A percentile compares a stretch with the other conserved stretches of the same genome.
phyloP scores from a whole-genome alignment of 306 rosid species.

The Acacia confusa region DNA sequence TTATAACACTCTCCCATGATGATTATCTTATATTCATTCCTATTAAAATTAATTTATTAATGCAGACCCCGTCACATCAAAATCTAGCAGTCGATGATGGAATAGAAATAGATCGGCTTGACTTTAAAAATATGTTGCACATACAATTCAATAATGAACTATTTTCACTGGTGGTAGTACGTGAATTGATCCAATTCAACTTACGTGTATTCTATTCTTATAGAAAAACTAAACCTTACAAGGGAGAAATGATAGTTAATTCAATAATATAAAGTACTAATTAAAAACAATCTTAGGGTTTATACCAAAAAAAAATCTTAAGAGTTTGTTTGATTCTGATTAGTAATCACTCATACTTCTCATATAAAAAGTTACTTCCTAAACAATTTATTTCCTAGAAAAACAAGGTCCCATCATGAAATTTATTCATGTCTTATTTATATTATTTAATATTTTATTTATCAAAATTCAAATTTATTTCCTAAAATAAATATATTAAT shows the following conservation, averaged over 20 bases:
- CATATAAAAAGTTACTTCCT: not conserved
- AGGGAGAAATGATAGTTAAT: not conserved
- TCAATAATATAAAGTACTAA: too few relatives aligned
- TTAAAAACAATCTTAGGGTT: too few relatives aligned
- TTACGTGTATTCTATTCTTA: not conserved
- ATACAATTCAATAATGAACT: not conserved
- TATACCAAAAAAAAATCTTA: too few relatives aligned
- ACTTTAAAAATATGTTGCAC: not conserved
- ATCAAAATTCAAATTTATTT: too few relatives aligned
- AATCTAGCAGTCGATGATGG: not conserved
- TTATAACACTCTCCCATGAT: not conserved
- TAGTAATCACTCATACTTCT: not conserved
- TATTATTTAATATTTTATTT: not conserved
- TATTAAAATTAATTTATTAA: not conserved
- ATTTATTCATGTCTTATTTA: not conserved
- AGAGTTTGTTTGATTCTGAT: not conserved
- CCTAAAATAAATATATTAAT: not conserved
- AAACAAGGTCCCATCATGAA: not conserved
- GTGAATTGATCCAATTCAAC: not conserved
- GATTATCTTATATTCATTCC: not conserved
- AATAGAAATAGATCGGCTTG: not conserved
- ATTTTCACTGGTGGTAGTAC: not conserved
- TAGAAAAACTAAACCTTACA: not conserved
- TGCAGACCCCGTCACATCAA: not conserved
- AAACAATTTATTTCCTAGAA: not conserved